Conservation (phyloP, 163 green algal species). For the Volvox carteri region DNA sequence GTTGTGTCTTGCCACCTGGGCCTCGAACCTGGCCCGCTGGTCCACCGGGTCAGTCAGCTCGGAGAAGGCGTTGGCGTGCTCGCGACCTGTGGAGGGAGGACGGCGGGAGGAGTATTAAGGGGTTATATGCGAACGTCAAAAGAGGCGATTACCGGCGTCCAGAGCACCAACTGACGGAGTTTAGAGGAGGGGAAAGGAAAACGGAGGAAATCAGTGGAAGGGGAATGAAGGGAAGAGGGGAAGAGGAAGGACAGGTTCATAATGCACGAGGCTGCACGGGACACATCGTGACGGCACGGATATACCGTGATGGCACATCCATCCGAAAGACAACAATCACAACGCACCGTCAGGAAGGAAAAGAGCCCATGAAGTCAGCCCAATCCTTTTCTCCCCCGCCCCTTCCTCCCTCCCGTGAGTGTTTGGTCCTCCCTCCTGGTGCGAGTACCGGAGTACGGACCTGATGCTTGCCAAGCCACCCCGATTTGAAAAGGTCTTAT, state of each 20-base stretch:
- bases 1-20: conserved; percentile 71
- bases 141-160: too few relatives aligned
- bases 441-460: too few relatives aligned
- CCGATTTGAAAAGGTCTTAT: too few relatives aligned
- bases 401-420: neutral
- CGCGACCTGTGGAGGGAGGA: conserved; percentile 74
- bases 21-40: conserved; percentile 90
- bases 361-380: too few relatives aligned
- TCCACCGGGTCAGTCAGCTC: conserved; percentile 98
- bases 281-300: too few relatives aligned
- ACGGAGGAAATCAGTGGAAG: neutral
- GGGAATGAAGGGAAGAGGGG: neutral
- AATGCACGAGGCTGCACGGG: neutral
- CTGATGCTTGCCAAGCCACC: too few relatives aligned
- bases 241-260: neutral
- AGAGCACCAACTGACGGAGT: too few relatives aligned
- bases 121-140: too few relatives aligned
- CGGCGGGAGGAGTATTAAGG: neutral
- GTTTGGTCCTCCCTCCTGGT: too few relatives aligned
- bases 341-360: neutral
- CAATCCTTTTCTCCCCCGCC: neutral
- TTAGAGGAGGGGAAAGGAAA: neutral
- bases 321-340: too few relatives aligned
- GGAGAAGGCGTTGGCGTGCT: conserved; percentile 98
- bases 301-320: too few relatives aligned